A percentile compares a stretch with the other conserved stretches of the same genome.
Conservation (phyloP, 148 eudicot species). For the Cornus suecica region DNA sequence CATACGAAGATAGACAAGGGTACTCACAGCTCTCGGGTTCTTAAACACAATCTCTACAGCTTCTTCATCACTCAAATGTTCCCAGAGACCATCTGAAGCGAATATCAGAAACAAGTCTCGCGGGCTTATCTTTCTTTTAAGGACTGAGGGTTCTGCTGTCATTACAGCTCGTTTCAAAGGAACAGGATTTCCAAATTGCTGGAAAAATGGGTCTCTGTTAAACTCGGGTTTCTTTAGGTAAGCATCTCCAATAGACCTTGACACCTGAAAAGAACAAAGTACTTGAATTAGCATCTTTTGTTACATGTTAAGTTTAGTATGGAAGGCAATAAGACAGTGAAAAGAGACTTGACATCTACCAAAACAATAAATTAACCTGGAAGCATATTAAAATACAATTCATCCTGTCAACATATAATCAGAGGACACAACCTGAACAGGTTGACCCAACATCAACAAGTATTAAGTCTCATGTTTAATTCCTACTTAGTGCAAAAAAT, state of each 20-base stretch:
- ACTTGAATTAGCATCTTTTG: neutral
- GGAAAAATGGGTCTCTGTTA: constrained; percentile 42
- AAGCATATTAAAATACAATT: neutral
- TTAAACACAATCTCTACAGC: constrained; percentile 46
- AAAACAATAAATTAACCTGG: neutral
- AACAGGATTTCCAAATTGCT: constrained; percentile 29
- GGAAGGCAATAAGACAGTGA: neutral
- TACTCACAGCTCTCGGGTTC: constrained; percentile 51
- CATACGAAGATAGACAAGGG: neutral
- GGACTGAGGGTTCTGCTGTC: constrained; percentile 49
- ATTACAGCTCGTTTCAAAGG: constrained; percentile 42
- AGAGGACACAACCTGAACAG: constrained; percentile 1
- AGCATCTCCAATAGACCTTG: constrained; percentile 62
- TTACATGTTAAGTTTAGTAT: neutral
- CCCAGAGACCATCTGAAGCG: constrained; percentile 66
- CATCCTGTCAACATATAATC: neutral
- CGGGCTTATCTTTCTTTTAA: constrained; percentile 35
- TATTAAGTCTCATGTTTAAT: too few species aligned
- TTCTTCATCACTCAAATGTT: constrained; percentile 46
- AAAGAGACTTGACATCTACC: neutral
- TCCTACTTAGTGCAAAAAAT: too few species aligned
- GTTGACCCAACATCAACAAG: too few species aligned
- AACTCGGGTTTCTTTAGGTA: constrained; percentile 55
- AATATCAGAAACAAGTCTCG: constrained; percentile 50
- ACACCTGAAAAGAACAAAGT: constrained; percentile 32